These are phyloP conservation scores for Lanmaoa pseudosensibilis DNA, from an alignment of 768 basidiomycete species.

Conservation along the genomic window DNA sequence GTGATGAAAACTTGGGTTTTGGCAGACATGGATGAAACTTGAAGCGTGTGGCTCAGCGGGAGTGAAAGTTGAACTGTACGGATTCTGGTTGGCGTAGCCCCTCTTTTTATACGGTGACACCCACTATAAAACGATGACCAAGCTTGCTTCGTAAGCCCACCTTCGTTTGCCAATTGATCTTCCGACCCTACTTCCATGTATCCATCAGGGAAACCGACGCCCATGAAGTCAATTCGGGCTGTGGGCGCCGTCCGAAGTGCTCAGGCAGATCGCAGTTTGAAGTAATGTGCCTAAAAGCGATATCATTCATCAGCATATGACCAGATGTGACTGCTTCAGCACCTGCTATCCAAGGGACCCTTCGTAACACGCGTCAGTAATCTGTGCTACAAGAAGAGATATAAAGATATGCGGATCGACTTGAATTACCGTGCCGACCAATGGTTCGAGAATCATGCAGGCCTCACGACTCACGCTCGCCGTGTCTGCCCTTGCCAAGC, in stretches of 20 bases:
- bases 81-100: neutral
- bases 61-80: neutral
- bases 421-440: neutral
- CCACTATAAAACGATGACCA: neutral
- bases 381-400: neutral
- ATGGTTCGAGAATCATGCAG: neutral
- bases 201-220: neutral
- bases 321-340: neutral
- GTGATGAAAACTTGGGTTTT: conserved; percentile 24
- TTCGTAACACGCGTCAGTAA: neutral
- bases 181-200: neutral
- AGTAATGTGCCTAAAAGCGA: neutral
- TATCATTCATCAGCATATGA: neutral
- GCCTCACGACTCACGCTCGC: neutral
- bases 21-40: conserved; percentile 9
- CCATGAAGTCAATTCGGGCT: neutral
- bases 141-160: conserved; percentile 8
- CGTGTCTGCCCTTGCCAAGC: neutral
- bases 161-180: too few species aligned
- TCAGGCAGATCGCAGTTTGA: neutral
- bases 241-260: neutral
- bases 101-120: conserved; percentile 6
- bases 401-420: neutral
- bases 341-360: neutral
- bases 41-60: neutral